Evolutionary conservation across 495 filamentous ascomycete species (phyloP).

Genomic region (Penicillium cinerascens): DNA sequence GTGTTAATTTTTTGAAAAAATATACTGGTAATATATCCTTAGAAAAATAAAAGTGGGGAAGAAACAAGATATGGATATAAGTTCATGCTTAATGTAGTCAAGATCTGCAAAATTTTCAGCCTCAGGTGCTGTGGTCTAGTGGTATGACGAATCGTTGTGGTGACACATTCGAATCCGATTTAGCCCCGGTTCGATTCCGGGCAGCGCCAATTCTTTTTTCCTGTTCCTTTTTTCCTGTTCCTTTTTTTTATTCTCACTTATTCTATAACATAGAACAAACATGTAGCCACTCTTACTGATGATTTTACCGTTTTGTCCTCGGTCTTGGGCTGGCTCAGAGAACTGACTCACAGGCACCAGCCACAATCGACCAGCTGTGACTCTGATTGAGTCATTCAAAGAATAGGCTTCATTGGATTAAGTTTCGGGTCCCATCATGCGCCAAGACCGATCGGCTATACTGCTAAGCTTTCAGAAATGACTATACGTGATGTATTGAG

Average conservation of each 20-base stretch:
- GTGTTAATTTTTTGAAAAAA: no score
- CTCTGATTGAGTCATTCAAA: background rate
- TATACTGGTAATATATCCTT: no score
- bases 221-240: no score
- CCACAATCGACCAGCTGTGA: background rate
- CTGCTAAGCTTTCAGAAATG: background rate
- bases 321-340: background rate
- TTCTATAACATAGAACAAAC: no score
- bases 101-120: no score
- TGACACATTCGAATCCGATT: background rate
- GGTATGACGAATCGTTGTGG: no score
- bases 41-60: no score
- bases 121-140: no score
- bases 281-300: no score
- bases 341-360: background rate
- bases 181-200: slow-evolving; percentile 6
- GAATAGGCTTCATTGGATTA: background rate
- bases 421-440: background rate
- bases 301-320: background rate
- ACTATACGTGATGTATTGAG: background rate
- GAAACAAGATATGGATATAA: no score
- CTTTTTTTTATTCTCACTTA: no score
- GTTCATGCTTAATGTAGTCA: no score
- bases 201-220: background rate
- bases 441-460: background rate